A percentile compares a stretch with the other conserved stretches of the same genome.
Conservation (phyloP, 768 basidiomycete genomes). For the Pleurotus djamor region DNA sequence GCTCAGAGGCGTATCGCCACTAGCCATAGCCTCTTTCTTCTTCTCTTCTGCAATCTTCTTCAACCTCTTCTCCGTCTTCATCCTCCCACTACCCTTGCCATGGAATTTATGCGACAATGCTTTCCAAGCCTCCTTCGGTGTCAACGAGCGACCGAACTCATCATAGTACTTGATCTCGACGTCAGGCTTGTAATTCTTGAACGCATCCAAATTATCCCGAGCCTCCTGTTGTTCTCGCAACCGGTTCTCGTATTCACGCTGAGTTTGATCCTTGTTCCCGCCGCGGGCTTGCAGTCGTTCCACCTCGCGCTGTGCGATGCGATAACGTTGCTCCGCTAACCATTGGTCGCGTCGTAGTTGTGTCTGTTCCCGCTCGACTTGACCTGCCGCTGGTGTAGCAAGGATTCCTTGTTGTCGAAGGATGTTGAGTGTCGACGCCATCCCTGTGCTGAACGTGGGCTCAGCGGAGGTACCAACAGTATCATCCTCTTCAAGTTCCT, state of each 20-base stretch:
- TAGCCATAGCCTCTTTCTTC: conserved; percentile 91
- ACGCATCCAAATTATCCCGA: conserved; percentile 74
- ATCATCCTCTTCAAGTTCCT: conserved; percentile 29
- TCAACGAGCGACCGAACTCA: conserved; percentile 86
- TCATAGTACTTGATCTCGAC: conserved; percentile 96
- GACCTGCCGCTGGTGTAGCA: conserved; percentile 60
- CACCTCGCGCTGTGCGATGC: conserved; percentile 75
- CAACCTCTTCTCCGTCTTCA: conserved; percentile 95
- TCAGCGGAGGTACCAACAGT: conserved; percentile 66
- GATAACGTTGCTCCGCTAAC: conserved; percentile 81
- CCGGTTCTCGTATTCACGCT: conserved; percentile 93
- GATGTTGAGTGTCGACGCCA: conserved; percentile 87
- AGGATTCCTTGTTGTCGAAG: conserved; percentile 92
- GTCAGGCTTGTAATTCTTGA: conserved; percentile 95
- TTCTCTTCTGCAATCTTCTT: conserved; percentile 98
- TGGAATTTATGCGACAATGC: conserved; percentile 98
- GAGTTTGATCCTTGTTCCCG: conserved; percentile 85
- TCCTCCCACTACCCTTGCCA: conserved; percentile 94
- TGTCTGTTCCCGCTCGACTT: conserved; percentile 71
- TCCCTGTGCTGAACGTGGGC: conserved; percentile 77
- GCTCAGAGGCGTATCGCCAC: conserved; percentile 93
- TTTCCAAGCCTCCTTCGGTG: conserved; percentile 98
- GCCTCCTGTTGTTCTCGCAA: conserved; percentile 90
- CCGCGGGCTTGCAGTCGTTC: conserved; percentile 79
- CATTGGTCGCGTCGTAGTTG: conserved; percentile 88